These are phyloP conservation scores for Pulveroboletus sp. DNA, from an alignment of 768 basidiomycete genomes.

Conservation along the genomic window DNA sequence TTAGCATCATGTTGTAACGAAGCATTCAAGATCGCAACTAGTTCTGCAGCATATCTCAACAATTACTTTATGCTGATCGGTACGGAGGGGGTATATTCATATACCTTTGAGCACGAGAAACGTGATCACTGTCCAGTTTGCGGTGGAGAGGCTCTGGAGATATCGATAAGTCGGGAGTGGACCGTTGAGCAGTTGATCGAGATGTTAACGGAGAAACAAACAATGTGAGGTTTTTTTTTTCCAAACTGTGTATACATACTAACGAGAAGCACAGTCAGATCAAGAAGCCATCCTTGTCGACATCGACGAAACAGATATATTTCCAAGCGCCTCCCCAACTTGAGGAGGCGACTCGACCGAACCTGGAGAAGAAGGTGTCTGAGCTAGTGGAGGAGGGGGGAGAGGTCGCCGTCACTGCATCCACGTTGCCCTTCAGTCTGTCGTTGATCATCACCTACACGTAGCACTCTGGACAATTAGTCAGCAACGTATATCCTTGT, in stretches of 20 bases:
- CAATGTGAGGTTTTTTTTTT: conserved; percentile 61
- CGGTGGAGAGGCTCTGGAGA: conserved; percentile 83
- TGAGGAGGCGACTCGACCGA: conserved; percentile 85
- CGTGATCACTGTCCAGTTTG: conserved; percentile 96
- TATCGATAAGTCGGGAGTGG: conserved; percentile 65
- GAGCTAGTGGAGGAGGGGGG: conserved; percentile 78
- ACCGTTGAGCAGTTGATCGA: conserved; percentile 90
- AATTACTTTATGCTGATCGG: conserved; percentile 99
- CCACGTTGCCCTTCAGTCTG: conserved; percentile 82
- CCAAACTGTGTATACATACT: neutral
- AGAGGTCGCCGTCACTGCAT: conserved; percentile 86
- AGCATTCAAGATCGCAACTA: conserved; percentile 98
- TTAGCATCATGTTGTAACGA: conserved; percentile 97
- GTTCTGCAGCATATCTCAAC: conserved; percentile 89
- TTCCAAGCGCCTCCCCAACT: conserved; percentile 92
- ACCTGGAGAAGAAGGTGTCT: conserved; percentile 80
- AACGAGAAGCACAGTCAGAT: conserved; percentile 71
- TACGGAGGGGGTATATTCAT: conserved; percentile 94
- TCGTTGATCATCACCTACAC: conserved; percentile 62
- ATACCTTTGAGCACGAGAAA: conserved; percentile 94
- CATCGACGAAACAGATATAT: conserved; percentile 76
- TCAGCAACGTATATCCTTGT: conserved; percentile 24
- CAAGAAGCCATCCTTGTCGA: conserved; percentile 91
- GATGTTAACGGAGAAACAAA: conserved; percentile 79
- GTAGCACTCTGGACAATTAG: conserved; percentile 27